A percentile compares a stretch with the other conserved stretches of the same genome.
Evolutionary conservation across 306 rosid species (phyloP).

Genomic region (Quercus mongolica): DNA sequence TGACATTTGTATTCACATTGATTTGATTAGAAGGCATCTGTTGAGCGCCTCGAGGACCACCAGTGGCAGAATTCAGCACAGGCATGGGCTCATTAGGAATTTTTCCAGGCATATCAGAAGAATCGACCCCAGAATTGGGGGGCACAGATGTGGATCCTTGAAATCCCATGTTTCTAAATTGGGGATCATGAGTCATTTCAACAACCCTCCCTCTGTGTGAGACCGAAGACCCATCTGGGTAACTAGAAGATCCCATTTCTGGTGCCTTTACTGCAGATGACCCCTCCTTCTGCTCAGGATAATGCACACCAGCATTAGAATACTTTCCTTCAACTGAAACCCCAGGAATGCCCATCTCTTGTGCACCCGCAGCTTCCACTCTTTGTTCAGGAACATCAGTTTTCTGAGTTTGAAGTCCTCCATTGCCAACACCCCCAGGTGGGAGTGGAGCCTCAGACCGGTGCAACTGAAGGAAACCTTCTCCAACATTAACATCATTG

Average conservation of each 20-base stretch:
- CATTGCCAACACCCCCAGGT: constrained; percentile 26
- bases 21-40: constrained; percentile 30
- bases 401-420: constrained; percentile 36
- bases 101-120: constrained; percentile 24
- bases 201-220: constrained; percentile 28
- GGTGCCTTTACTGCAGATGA: constrained; percentile 18
- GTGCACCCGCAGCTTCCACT: constrained; percentile 20
- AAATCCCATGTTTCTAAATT: constrained; percentile 24
- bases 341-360: constrained; percentile 25
- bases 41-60: constrained; percentile 20
- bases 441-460: constrained; percentile 28
- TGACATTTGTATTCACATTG: constrained; percentile 11
- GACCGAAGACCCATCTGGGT: constrained; percentile 12
- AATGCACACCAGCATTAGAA: constrained; percentile 23
- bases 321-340: constrained; percentile 27
- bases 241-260: constrained; percentile 18
- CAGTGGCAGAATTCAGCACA: constrained; percentile 13
- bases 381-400: constrained; percentile 19
- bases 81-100: constrained; percentile 13
- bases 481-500: constrained; percentile 55
- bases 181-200: constrained; percentile 25
- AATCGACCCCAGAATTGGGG: constrained; percentile 11
- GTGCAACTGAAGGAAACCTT: constrained; percentile 44
- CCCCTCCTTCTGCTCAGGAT: constrained; percentile 30
- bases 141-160: constrained; percentile 26